These are phyloP conservation scores for Neocallimastix lanati DNA, from an alignment of 192 early-diverging fungal genomes.

Conservation along the genomic window DNA sequence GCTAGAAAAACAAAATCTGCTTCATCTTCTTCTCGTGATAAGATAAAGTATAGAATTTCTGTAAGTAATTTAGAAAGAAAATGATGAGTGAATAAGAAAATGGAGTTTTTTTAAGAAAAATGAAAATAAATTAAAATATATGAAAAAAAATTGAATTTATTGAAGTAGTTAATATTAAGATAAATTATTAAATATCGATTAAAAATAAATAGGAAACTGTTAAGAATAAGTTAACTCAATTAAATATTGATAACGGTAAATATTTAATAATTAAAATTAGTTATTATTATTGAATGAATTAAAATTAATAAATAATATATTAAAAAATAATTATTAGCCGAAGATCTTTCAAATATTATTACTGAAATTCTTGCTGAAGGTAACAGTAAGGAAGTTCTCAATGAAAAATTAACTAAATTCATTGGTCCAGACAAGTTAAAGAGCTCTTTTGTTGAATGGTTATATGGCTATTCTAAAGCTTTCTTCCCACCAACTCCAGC, in stretches of 20 bases:
- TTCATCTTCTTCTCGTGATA: background rate
- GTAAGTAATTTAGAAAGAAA: no score
- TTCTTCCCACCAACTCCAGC: background rate
- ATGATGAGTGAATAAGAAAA: no score
- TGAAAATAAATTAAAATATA: no score
- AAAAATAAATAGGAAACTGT: background rate
- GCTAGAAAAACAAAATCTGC: background rate
- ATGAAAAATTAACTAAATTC: background rate
- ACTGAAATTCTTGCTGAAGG: background rate
- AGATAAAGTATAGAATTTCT: background rate
- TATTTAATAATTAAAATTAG: no score
- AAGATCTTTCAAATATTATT: background rate
- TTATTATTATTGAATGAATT: no score
- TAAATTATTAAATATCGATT: no score
- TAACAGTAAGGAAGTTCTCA: background rate
- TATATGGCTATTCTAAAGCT: background rate
- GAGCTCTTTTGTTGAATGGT: background rate
- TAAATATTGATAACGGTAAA: background rate
- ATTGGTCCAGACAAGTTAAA: background rate
- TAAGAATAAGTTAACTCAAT: background rate
- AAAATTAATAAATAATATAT: no score
- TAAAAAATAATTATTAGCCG: background rate
- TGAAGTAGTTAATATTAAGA: no score
- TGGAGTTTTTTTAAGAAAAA: no score
- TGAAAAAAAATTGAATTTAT: no score